Evolutionary conservation across 805 yeast genomes (phyloP).

Genomic region (Wickerhamiella slavikovae): DNA sequence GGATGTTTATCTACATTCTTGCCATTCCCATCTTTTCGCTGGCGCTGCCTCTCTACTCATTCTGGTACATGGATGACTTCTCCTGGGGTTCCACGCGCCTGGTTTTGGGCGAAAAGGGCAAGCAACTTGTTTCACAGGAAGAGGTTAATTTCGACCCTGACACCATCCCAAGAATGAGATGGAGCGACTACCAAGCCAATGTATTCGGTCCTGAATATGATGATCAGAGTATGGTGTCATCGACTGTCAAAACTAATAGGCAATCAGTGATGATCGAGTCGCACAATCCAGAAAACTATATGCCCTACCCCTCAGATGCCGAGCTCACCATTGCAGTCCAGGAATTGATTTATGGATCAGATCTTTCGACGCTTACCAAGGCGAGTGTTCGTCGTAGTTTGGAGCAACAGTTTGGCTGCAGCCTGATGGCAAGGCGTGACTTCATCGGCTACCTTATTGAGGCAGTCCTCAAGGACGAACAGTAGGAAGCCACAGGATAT

Average conservation of each 20-base stretch:
- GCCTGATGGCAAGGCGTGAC: slow-evolving; percentile 17
- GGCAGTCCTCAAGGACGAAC: slow-evolving; percentile 21
- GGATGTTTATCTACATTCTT: slow-evolving; percentile 33
- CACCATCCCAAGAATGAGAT: slow-evolving; percentile 31
- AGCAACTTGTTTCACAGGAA: slow-evolving; percentile 25
- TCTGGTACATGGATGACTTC: slow-evolving; percentile 48
- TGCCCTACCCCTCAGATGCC: slow-evolving; percentile 20
- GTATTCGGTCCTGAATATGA: slow-evolving; percentile 17
- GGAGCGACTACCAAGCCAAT: slow-evolving; percentile 40
- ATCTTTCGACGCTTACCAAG: slow-evolving; percentile 21
- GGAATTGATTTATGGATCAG: slow-evolving; percentile 20
- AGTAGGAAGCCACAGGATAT: slow-evolving; percentile 7
- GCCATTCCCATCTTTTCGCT: slow-evolving; percentile 42
- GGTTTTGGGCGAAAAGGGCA: slow-evolving; percentile 31
- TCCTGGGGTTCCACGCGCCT: slow-evolving; percentile 48
- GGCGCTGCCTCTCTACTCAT: slow-evolving; percentile 35
- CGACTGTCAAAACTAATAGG: too few relatives aligned
- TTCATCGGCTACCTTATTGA: slow-evolving; percentile 22
- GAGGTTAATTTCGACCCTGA: slow-evolving; percentile 37
- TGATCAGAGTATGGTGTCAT: neutral
- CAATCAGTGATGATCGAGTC: too few relatives aligned
- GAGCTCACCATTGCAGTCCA: slow-evolving; percentile 19
- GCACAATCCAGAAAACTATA: neutral
- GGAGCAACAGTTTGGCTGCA: slow-evolving; percentile 18
- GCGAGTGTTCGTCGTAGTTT: slow-evolving; percentile 18